These are phyloP conservation scores for Fraxinus xanthoxyloides DNA, from an alignment of 305 asterid genomes.

Conservation along the genomic window DNA sequence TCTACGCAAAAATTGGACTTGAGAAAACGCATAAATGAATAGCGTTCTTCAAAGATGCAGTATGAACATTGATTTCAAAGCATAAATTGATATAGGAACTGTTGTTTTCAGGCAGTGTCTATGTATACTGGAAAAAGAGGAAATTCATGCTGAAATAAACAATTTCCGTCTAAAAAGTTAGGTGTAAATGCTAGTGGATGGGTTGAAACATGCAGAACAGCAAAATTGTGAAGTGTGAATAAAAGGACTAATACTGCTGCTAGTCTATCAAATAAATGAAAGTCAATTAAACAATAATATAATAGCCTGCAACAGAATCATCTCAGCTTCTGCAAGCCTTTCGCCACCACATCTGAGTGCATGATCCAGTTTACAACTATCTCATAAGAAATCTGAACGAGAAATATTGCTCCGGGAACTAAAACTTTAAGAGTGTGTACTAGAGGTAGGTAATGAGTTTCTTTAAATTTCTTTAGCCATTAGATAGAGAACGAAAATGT, in stretches of 20 bases:
- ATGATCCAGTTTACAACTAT: not conserved
- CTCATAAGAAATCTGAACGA: not conserved
- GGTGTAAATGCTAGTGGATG: not conserved
- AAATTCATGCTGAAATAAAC: not conserved
- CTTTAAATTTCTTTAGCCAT: not conserved
- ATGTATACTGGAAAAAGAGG: not conserved
- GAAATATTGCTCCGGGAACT: not conserved
- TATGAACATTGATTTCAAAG: not conserved
- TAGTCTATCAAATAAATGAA: too few species aligned
- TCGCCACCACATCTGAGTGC: not conserved
- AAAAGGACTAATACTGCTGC: not conserved
- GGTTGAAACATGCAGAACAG: not conserved
- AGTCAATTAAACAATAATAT: not conserved
- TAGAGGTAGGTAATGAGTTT: not conserved
- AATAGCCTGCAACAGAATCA: too few species aligned
- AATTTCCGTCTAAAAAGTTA: not conserved
- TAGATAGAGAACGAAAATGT: not conserved
- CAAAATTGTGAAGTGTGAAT: not conserved
- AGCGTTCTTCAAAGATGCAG: not conserved
- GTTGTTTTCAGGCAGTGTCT: not conserved
- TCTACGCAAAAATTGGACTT: not conserved
- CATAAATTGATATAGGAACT: not conserved
- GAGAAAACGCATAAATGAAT: not conserved
- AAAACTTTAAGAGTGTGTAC: not conserved
- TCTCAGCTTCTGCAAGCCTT: not conserved